phyloP scores from a whole-genome alignment of 441 rosid species.

The Kokia cookei region DNA sequence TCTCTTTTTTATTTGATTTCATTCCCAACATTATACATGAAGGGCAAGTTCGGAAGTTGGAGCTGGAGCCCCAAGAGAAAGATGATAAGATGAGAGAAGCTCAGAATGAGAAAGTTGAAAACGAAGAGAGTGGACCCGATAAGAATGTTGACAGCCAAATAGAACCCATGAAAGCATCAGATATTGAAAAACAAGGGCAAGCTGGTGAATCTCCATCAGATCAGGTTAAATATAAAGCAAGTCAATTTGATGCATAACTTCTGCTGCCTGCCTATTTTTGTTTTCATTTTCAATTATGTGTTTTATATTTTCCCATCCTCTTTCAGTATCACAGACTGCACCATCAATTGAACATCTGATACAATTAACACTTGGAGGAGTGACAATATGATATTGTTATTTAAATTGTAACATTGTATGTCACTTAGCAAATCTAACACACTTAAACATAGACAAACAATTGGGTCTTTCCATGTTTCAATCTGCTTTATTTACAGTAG shows the following conservation, averaged over 20 bases:
- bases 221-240: conserved; percentile 27
- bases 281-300: background rate
- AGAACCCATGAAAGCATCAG: conserved; percentile 17
- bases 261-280: background rate
- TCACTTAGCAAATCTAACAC: background rate
- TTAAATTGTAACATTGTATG: background rate
- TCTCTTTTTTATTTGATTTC: background rate
- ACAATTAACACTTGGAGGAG: background rate
- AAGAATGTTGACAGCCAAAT: background rate
- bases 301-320: background rate
- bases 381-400: background rate
- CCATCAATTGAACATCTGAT: background rate
- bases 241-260: background rate
- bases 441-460: background rate
- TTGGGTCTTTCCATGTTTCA: background rate
- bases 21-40: conserved; percentile 30
- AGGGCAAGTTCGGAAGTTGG: conserved; percentile 61
- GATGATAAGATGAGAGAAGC: conserved; percentile 31
- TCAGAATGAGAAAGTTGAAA: conserved; percentile 15
- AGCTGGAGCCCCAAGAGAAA: conserved; percentile 53
- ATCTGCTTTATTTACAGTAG: background rate
- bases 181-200: conserved; percentile 24
- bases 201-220: conserved; percentile 30
- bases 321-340: background rate
- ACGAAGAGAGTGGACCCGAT: conserved; percentile 45